phyloP scores from a whole-genome alignment of 2,329 filamentous ascomycete species.

The Curvularia sp. region DNA sequence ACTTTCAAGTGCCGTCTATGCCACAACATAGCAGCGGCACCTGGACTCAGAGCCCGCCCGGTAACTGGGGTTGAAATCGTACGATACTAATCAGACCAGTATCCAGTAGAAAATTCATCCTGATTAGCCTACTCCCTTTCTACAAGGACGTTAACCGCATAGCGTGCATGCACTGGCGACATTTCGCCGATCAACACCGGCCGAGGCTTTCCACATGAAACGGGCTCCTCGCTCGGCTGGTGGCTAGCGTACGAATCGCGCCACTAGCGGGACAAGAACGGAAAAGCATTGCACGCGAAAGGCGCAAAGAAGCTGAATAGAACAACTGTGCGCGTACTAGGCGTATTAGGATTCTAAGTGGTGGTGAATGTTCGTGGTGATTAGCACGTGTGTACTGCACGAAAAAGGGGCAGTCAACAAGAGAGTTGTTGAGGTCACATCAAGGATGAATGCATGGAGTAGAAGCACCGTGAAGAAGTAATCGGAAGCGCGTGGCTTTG shows the following conservation, averaged over 20 bases:
- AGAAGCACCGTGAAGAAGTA: neutral
- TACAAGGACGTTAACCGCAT: neutral
- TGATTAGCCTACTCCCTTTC: neutral
- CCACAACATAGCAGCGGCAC: conserved; percentile 7
- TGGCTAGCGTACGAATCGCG: neutral
- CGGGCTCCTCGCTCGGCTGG: neutral
- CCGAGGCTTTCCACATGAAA: neutral
- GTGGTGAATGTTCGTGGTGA: neutral
- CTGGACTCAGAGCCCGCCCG: conserved; percentile 2
- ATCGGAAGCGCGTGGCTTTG: neutral
- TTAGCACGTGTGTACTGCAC: neutral
- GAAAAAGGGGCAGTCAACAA: neutral
- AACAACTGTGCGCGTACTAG: neutral
- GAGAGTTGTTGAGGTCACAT: neutral
- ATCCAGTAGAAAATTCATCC: neutral
- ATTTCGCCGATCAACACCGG: conserved; percentile 5
- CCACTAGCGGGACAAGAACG: neutral
- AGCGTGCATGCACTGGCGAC: neutral
- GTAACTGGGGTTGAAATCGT: conserved; percentile 13
- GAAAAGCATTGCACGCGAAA: neutral
- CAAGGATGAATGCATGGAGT: neutral
- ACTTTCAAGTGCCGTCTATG: conserved; percentile 10
- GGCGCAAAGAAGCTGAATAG: neutral
- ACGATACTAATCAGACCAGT: neutral
- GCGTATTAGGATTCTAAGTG: neutral